Conservation (phyloP, 1,284 basidiomycete genomes). For the Ceratobasidium sp. region DNA sequence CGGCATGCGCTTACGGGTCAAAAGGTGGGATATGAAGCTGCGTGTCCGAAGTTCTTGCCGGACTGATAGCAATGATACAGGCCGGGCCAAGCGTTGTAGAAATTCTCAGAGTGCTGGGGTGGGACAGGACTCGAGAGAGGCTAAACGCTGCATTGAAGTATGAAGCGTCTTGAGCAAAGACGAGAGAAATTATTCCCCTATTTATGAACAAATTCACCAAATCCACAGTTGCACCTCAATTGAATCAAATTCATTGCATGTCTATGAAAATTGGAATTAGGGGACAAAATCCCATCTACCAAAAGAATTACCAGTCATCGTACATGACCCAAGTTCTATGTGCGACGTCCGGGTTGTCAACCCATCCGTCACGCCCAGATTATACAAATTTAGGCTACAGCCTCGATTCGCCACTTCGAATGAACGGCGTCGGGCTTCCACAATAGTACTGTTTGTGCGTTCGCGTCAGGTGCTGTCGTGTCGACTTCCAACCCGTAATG, state of each 20-base stretch:
- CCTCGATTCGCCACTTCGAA: constrained; percentile 20
- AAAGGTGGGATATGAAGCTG: constrained; percentile 62
- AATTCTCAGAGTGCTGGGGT: constrained; percentile 56
- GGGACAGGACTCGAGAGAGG: constrained; percentile 49
- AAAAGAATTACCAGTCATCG: no score
- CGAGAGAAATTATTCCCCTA: no score
- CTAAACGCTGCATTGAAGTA: constrained; percentile 44
- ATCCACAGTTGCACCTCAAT: no score
- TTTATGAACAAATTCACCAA: no score
- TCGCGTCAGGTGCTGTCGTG: no score
- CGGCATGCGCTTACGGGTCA: constrained; percentile 80
- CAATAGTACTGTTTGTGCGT: background rate
- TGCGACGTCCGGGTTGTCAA: no score
- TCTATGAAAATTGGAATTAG: no score
- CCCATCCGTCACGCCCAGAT: no score
- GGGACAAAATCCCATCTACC: no score
- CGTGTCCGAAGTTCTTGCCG: background rate
- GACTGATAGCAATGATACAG: constrained; percentile 46
- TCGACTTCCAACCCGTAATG: constrained; percentile 4
- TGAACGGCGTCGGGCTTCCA: constrained; percentile 17
- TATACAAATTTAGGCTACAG: background rate
- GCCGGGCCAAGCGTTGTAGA: constrained; percentile 59
- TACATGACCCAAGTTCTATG: no score
- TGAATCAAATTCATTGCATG: no score
- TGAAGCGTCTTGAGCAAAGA: background rate